Conservation (phyloP, 2,329 filamentous ascomycete species). For the Diaporthe longicolla region DNA sequence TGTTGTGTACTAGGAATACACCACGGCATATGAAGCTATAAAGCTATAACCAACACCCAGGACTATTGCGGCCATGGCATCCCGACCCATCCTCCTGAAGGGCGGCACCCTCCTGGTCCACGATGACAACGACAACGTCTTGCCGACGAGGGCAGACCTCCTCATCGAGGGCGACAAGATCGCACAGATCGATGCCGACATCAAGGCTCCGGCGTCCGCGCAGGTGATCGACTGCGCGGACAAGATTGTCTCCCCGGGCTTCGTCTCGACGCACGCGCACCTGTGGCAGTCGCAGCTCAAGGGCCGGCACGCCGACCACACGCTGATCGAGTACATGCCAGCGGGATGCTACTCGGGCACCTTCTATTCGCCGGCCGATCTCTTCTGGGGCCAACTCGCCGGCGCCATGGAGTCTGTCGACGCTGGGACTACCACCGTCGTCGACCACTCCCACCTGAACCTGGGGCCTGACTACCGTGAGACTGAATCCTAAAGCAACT, state of each 20-base stretch:
- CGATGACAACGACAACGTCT: constrained; percentile 32
- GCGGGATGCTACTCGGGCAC: constrained; percentile 54
- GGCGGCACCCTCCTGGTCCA: constrained; percentile 39
- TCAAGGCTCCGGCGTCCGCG: constrained; percentile 26
- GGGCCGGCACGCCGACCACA: constrained; percentile 46
- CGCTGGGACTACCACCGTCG: constrained; percentile 58
- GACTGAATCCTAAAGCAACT: not conserved
- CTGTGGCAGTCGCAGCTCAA: constrained; percentile 59
- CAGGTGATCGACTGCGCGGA: constrained; percentile 56
- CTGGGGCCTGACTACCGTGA: constrained; percentile 49
- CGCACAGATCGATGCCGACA: constrained; percentile 19
- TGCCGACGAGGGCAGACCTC: constrained; percentile 35
- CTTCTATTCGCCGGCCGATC: constrained; percentile 57
- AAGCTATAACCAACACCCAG: too few species aligned
- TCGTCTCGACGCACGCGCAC: constrained; percentile 61
- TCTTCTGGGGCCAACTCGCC: constrained; percentile 61
- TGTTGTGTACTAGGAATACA: not conserved
- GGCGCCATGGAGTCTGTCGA: constrained; percentile 58
- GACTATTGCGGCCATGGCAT: constrained; percentile 13
- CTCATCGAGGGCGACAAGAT: constrained; percentile 38
- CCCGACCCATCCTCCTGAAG: constrained; percentile 33
- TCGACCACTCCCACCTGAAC: constrained; percentile 56
- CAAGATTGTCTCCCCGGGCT: constrained; percentile 58
- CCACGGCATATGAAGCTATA: not conserved
- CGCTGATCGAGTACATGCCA: constrained; percentile 47